These are phyloP conservation scores for Plasmodium reichenowi DNA, from an alignment of 169 alveolate genomes.

Conservation along the genomic window DNA sequence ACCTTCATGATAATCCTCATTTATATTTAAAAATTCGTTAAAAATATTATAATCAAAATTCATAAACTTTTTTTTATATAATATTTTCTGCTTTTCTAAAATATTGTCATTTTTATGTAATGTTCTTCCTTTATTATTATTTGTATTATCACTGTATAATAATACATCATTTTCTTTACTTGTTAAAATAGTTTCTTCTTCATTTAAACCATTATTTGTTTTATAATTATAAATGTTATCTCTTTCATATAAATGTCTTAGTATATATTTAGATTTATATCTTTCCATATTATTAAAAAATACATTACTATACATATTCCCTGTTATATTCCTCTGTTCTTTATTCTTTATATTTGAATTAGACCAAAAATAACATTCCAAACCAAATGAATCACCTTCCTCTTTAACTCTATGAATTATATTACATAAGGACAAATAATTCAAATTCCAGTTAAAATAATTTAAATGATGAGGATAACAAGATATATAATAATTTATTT, in stretches of 20 bases:
- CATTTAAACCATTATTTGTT: too few species aligned
- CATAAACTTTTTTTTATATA: background rate
- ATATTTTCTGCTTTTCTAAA: background rate
- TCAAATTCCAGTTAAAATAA: slow-evolving; percentile 31
- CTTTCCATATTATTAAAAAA: background rate
- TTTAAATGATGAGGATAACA: slow-evolving; percentile 33
- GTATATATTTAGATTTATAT: background rate
- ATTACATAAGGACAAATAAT: slow-evolving; percentile 3
- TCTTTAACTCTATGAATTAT: background rate
- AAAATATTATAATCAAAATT: slow-evolving; percentile 16
- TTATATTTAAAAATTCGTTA: slow-evolving; percentile 3
- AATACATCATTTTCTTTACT: too few species aligned
- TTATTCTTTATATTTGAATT: too few species aligned
- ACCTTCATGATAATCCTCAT: background rate
- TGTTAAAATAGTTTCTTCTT: too few species aligned
- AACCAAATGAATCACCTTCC: too few species aligned
- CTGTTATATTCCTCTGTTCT: background rate
- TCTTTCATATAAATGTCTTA: background rate
- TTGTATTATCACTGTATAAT: too few species aligned
- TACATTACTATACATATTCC: background rate
- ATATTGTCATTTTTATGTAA: background rate
- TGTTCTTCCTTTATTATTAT: too few species aligned
- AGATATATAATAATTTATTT: background rate
- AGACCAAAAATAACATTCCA: too few species aligned
- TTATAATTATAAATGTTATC: too few species aligned